Conservation (phyloP, 2,329 filamentous ascomycete species). For the Epichloe hybrida region DNA sequence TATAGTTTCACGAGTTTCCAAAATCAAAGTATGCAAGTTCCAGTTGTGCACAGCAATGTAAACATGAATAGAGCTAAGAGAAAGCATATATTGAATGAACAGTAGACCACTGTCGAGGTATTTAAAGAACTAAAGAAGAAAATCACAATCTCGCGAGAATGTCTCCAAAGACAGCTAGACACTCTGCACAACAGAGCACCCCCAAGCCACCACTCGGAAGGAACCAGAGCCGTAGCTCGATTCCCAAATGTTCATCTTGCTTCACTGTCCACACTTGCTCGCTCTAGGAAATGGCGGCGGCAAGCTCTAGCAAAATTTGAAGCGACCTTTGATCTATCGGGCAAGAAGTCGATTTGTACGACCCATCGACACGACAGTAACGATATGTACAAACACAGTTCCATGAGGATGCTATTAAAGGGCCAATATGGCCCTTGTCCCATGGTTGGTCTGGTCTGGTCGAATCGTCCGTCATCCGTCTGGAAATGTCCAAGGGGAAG, state of each 20-base stretch:
- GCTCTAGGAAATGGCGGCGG: conserved; percentile 38
- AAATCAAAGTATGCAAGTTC: no score
- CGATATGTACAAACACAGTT: neutral
- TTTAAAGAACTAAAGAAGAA: conserved; percentile 9
- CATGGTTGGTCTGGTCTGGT: neutral
- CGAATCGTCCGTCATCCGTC: no score
- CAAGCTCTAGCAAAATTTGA: conserved; percentile 56
- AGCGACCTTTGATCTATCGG: conserved; percentile 23
- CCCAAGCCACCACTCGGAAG: conserved; percentile 17
- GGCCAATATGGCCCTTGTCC: neutral
- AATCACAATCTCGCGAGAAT: conserved; percentile 2
- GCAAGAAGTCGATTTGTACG: neutral
- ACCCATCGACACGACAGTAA: no score
- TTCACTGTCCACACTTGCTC: conserved; percentile 59
- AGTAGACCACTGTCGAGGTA: no score
- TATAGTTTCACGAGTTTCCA: no score
- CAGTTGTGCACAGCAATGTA: no score
- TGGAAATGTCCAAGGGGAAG: no score
- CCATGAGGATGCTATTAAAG: neutral
- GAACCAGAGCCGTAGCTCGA: conserved; percentile 7
- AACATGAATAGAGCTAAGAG: no score
- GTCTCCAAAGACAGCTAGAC: conserved; percentile 11
- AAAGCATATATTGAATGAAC: no score
- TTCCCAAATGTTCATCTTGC: conserved; percentile 37
- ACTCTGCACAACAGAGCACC: conserved; percentile 9